Conservation (phyloP, 371 early-diverging fungal genomes). For the Mucor piriformis region DNA sequence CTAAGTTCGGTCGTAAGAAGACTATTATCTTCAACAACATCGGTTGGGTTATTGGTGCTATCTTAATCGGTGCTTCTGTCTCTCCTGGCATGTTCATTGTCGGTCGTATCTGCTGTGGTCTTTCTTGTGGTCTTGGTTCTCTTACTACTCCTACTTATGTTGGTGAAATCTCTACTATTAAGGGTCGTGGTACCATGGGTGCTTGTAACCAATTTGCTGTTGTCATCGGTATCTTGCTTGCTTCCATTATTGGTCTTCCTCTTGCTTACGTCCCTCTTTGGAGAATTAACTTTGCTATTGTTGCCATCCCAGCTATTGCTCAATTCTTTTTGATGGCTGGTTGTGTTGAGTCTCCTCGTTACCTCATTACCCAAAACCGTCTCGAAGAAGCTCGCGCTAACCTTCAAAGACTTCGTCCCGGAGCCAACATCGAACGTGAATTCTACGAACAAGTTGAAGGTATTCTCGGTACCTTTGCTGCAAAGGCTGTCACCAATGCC, state of each 20-base stretch:
- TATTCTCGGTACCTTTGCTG: conserved; percentile 48
- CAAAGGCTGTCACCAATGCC: conserved; percentile 93
- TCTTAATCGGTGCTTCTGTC: conserved; percentile 62
- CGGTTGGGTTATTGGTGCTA: conserved; percentile 63
- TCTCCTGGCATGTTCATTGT: conserved; percentile 67
- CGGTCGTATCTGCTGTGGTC: conserved; percentile 79
- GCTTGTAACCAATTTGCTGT: conserved; percentile 83
- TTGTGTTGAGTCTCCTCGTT: conserved; percentile 74
- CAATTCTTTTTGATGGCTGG: conserved; percentile 71
- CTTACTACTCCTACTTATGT: conserved; percentile 82
- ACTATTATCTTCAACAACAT: conserved; percentile 64
- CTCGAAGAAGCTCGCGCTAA: conserved; percentile 28
- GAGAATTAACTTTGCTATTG: conserved; percentile 67
- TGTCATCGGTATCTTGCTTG: conserved; percentile 73
- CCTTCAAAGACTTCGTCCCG: conserved; percentile 57
- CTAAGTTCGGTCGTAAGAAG: conserved; percentile 64
- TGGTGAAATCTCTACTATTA: conserved; percentile 75
- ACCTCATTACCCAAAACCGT: conserved; percentile 25
- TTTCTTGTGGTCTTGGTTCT: conserved; percentile 83
- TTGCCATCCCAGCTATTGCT: conserved; percentile 69
- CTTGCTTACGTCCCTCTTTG: conserved; percentile 68
- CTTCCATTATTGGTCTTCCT: conserved; percentile 63
- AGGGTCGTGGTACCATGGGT: conserved; percentile 69
- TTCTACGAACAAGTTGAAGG: conserved; percentile 57
- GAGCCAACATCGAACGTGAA: conserved; percentile 56